These are phyloP conservation scores for Pleurotus tuoliensis DNA, from an alignment of 768 basidiomycete genomes.

Conservation along the genomic window DNA sequence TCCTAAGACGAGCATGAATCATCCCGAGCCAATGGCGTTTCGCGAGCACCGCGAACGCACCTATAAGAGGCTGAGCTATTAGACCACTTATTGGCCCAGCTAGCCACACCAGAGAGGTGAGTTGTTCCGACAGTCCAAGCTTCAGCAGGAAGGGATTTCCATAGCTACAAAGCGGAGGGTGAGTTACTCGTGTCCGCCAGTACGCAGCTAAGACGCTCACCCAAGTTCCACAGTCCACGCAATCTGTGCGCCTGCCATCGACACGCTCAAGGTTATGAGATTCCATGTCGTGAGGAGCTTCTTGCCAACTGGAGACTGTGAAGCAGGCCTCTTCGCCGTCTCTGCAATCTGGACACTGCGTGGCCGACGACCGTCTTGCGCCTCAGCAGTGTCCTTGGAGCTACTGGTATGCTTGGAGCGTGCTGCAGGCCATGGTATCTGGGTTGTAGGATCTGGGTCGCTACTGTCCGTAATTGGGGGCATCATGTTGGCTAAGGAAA, in stretches of 20 bases:
- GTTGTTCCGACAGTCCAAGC: slow-evolving; percentile 72
- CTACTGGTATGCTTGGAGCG: slow-evolving; percentile 9
- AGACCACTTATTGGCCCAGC: slow-evolving; percentile 94
- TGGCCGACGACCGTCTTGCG: slow-evolving; percentile 9
- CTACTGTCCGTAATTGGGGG: slow-evolving; percentile 53
- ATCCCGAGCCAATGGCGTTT: slow-evolving; percentile 7
- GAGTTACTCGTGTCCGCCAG: slow-evolving; percentile 1
- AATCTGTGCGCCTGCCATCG: slow-evolving; percentile 93
- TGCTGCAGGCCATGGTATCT: slow-evolving; percentile 69
- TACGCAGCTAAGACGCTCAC: slow-evolving; percentile 33
- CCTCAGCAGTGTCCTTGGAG: slow-evolving; percentile 11
- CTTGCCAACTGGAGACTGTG: slow-evolving; percentile 24
- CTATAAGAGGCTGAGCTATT: slow-evolving; percentile 95
- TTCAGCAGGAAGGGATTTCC: slow-evolving; percentile 88
- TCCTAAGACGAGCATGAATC: slow-evolving; percentile 46
- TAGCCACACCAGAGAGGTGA: slow-evolving; percentile 94
- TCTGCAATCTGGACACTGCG: neutral
- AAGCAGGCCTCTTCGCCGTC: slow-evolving; percentile 13
- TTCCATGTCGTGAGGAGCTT: slow-evolving; percentile 57
- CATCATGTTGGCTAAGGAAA: slow-evolving; percentile 42
- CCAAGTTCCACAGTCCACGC: slow-evolving; percentile 96
- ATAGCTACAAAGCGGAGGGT: slow-evolving; percentile 53
- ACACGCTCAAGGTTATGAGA: slow-evolving; percentile 78
- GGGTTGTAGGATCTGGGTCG: slow-evolving; percentile 72
- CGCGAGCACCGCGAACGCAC: slow-evolving; percentile 36